phyloP scores from a whole-genome alignment of 116 monocot species.

The Dioscorea cayenensis region DNA sequence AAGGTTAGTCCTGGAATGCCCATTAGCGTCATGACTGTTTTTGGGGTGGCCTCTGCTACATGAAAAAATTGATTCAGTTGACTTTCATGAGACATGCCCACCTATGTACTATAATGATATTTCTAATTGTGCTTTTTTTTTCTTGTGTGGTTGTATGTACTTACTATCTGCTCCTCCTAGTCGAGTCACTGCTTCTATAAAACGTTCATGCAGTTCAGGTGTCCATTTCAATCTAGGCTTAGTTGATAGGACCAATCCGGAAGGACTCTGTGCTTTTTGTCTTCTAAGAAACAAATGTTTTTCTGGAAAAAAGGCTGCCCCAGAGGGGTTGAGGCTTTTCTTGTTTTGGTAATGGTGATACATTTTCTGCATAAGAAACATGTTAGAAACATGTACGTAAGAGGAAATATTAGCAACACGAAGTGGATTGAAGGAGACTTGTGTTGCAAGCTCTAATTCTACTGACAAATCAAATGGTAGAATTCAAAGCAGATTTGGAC shows the following conservation, averaged over 20 bases:
- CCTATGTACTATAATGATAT: not conserved
- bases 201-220: slow-evolving; percentile 74
- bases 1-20: slow-evolving; percentile 91
- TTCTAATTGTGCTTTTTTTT: not conserved
- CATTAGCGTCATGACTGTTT: slow-evolving; percentile 96
- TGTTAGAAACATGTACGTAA: not conserved
- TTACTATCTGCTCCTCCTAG: slow-evolving; percentile 98
- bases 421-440: no score
- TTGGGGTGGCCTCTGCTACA: slow-evolving; percentile 83
- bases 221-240: slow-evolving; percentile 98
- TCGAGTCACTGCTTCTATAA: slow-evolving; percentile 79
- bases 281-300: slow-evolving; percentile 53
- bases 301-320: slow-evolving; percentile 34
- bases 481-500: not conserved
- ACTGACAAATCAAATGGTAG: not conserved
- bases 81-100: not conserved
- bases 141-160: slow-evolving; percentile 6
- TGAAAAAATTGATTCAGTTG: not conserved
- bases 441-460: no score
- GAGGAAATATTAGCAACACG: not conserved
- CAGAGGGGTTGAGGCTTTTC: slow-evolving; percentile 31
- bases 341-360: slow-evolving; percentile 27
- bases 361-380: slow-evolving; percentile 23
- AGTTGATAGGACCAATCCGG: slow-evolving; percentile 81
- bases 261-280: slow-evolving; percentile 36